Evolutionary conservation across 257 asterid species (phyloP).

Genomic region (Nicotiana undulata): DNA sequence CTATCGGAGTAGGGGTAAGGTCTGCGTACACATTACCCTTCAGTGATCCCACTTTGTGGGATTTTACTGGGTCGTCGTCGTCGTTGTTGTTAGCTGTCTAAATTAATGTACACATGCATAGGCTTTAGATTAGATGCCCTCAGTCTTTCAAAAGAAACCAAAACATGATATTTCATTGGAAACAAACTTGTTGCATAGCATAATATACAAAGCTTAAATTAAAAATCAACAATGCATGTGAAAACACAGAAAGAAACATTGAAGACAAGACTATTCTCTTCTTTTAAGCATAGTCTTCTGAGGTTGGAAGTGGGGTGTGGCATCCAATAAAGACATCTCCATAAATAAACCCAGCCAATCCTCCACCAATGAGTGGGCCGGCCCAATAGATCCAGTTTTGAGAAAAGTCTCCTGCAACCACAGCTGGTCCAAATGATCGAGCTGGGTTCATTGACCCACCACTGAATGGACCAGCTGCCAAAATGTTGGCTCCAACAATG

Average conservation of each 20-base stretch:
- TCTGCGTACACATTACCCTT: too few relatives aligned
- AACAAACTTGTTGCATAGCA: not conserved
- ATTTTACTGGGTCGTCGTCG: too few relatives aligned
- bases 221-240: not conserved
- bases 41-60: too few relatives aligned
- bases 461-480: constrained; percentile 74
- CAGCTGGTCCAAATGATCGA: constrained; percentile 75
- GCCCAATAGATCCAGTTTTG: constrained; percentile 65
- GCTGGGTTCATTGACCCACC: constrained; percentile 88
- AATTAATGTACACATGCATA: not conserved
- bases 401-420: constrained; percentile 42
- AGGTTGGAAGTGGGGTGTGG: constrained; percentile 27
- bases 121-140: not conserved
- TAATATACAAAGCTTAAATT: not conserved
- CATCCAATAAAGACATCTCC: constrained; percentile 48
- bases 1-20: too few relatives aligned
- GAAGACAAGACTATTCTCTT: not conserved
- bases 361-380: constrained; percentile 80
- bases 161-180: not conserved
- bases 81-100: too few relatives aligned
- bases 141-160: not conserved
- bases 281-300: constrained; percentile 30
- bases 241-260: not conserved
- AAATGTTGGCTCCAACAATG: constrained; percentile 65
- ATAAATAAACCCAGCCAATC: constrained; percentile 57